Percentiles rank a stretch among this genome's conserved stretches.
Evolutionary conservation across 169 alveolate genomes (phyloP).

Genomic region (Babesia ovis): DNA sequence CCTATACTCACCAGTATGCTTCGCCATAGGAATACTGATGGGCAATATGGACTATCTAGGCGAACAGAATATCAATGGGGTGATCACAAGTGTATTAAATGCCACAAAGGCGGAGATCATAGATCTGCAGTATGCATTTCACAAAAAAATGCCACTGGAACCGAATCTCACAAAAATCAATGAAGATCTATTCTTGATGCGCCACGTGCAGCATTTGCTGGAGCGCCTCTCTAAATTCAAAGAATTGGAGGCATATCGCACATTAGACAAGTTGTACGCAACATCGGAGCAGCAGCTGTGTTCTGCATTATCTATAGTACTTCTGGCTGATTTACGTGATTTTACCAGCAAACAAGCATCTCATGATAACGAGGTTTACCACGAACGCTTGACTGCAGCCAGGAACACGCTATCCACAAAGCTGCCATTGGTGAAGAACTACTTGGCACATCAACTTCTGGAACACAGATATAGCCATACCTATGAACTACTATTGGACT

Average conservation of each 20-base stretch:
- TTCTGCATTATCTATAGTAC: conserved; percentile 1
- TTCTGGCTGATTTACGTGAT: conserved; percentile 24
- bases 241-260: not conserved
- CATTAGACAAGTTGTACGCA: conserved; percentile 1
- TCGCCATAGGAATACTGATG: conserved; percentile 16
- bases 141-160: not conserved
- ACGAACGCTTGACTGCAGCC: not conserved
- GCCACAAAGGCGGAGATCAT: conserved; percentile 14
- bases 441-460: not conserved
- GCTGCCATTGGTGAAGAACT: conserved; percentile 9
- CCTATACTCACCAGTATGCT: conserved; percentile 36
- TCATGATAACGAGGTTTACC: conserved; percentile 21
- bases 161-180: conserved; percentile 1
- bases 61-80: not conserved
- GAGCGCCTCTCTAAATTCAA: not conserved
- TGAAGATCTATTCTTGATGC: conserved; percentile 26
- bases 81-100: conserved; percentile 9
- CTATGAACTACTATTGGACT: not conserved
- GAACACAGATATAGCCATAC: not conserved
- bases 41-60: conserved; percentile 7
- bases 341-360: conserved; percentile 15
- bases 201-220: conserved; percentile 15
- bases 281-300: conserved; percentile 13
- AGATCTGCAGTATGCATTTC: conserved; percentile 26
- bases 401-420: not conserved